phyloP scores from a whole-genome alignment of 1,139 yeast genomes.

The Zhuliangozyma blackwelliae region DNA sequence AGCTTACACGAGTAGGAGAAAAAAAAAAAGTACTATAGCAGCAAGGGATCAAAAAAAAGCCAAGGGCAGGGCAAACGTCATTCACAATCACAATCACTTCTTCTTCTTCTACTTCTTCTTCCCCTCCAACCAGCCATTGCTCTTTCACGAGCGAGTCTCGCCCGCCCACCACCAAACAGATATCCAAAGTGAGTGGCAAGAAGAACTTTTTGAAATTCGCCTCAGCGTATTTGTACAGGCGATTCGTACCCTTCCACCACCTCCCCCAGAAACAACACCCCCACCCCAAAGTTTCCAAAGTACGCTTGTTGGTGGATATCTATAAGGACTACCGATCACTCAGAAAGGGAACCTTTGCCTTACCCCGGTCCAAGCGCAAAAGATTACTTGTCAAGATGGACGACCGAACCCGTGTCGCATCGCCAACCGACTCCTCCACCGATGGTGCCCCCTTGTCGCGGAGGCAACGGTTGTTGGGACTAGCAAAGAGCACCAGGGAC shows the following conservation, averaged over 20 bases:
- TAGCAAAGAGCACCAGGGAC: constrained; percentile 55
- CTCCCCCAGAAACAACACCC: background rate
- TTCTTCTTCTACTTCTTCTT: too few relatives aligned
- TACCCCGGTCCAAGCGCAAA: background rate
- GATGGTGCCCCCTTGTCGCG: constrained; percentile 12
- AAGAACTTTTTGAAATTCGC: constrained; percentile 14
- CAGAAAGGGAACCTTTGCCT: constrained; percentile 3
- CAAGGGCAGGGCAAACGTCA: too few relatives aligned
- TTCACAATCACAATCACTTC: too few relatives aligned
- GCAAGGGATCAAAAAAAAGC: too few relatives aligned
- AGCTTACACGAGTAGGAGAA: too few relatives aligned
- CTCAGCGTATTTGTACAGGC: constrained; percentile 16
- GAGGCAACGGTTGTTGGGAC: constrained; percentile 39
- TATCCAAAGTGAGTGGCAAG: constrained; percentile 6
- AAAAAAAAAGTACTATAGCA: too few relatives aligned
- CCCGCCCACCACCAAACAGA: background rate
- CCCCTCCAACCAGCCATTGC: background rate
- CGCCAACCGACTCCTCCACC: background rate
- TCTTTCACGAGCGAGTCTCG: too few relatives aligned
- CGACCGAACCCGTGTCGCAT: background rate
- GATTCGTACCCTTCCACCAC: constrained; percentile 11
- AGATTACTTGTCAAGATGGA: background rate
- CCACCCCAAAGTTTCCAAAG: constrained; percentile 10
- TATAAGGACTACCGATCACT: constrained; percentile 22
- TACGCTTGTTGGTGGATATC: constrained; percentile 16